Conservation (phyloP, 768 basidiomycete species). For the Atractiella rhizophila region DNA sequence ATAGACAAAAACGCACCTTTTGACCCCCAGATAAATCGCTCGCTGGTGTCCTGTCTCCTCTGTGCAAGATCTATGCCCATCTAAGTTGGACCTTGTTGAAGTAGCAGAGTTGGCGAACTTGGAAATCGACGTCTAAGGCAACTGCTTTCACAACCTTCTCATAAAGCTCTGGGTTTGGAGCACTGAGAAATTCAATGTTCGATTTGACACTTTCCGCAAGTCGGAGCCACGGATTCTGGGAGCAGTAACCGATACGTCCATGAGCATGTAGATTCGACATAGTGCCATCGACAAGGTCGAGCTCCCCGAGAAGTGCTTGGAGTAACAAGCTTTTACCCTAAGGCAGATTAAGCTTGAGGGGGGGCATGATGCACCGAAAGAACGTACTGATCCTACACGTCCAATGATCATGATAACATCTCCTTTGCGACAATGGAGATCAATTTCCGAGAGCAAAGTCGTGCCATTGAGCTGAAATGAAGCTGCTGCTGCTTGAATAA, state of each 20-base stretch:
- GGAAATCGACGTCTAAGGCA: conserved; percentile 4
- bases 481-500: no score
- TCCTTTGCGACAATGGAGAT: not conserved
- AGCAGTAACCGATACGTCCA: conserved; percentile 1
- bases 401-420: conserved; percentile 3
- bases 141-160: conserved; percentile 3
- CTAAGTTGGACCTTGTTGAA: no score
- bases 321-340: conserved; percentile 6
- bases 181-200: conserved; percentile 3
- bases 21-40: no score
- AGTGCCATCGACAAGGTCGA: not conserved
- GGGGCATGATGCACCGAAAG: no score
- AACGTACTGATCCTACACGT: conserved; percentile 2
- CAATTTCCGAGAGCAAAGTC: no score
- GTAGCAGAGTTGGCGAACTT: not conserved
- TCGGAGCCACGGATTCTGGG: conserved; percentile 6
- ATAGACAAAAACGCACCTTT: no score
- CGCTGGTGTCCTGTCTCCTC: conserved; percentile 3
- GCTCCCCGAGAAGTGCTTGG: conserved; percentile 5
- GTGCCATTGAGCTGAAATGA: no score
- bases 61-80: not conserved
- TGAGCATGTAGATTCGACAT: not conserved
- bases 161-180: conserved; percentile 6
- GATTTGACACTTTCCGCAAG: conserved; percentile 1
- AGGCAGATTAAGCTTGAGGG: no score